Conservation (phyloP, 306 rosid genomes). For the Pachyrhizus erosus region DNA sequence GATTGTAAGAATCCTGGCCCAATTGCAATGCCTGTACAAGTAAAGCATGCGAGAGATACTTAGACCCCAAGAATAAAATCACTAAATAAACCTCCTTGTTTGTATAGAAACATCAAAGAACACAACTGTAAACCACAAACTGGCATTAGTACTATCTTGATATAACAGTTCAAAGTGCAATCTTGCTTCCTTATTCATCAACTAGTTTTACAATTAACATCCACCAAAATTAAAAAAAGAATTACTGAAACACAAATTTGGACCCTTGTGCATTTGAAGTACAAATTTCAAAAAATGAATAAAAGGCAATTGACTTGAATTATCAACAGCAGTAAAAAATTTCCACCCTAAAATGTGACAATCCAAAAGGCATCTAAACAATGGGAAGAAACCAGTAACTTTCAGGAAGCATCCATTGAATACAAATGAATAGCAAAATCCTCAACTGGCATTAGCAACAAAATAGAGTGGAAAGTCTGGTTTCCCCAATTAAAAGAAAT, state of each 20-base stretch:
- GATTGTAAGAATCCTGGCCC: slow-evolving; percentile 74
- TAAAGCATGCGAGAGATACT: slow-evolving; percentile 24
- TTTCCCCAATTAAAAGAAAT: background rate
- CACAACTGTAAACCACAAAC: background rate
- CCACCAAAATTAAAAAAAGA: background rate
- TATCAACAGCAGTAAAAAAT: too few species aligned
- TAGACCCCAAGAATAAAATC: background rate
- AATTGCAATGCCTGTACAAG: slow-evolving; percentile 85
- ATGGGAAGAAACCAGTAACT: too few species aligned
- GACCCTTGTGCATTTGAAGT: background rate
- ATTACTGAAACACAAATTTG: background rate
- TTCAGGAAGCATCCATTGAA: too few species aligned
- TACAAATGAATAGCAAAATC: too few species aligned
- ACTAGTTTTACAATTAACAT: slow-evolving; percentile 27
- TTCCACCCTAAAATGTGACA: too few species aligned
- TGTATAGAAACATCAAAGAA: background rate
- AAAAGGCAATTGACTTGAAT: too few species aligned
- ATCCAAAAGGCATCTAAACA: too few species aligned
- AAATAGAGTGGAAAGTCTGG: too few species aligned
- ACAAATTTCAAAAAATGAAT: too few species aligned
- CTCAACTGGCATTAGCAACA: too few species aligned
- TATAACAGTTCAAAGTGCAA: slow-evolving; percentile 11
- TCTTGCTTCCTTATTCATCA: slow-evolving; percentile 2
- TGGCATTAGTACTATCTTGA: background rate
- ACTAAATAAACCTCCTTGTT: slow-evolving; percentile 4